Evolutionary conservation across 2,329 filamentous ascomycete genomes (phyloP), one percentile per base, ranked within the genome.

Genomic region (Monilinia laxa): DNA sequence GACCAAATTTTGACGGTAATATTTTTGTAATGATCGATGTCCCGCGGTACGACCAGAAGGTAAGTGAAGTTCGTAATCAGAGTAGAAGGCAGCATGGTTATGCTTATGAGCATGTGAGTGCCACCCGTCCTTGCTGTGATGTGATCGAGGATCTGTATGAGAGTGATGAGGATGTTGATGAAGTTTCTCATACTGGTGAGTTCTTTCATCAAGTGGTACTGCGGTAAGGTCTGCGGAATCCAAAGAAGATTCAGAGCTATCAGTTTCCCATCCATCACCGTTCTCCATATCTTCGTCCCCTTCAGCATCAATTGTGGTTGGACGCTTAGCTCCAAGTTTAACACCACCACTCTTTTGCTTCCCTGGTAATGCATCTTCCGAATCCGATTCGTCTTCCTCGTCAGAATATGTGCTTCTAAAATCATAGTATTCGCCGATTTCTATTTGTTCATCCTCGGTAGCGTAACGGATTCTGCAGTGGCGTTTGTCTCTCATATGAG

Each of bases 381-480:
- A 81, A 4, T 88, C 86, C 7, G 85, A 86, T 1, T 87, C 85
- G 10, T 84, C 82, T 65, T 84, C 91, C 14, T 84, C 87, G 74
- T 98, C 95, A 0, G 93, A 95, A 78, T 99, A 99, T 1, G 95
- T 97, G 79, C 91, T 91, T 71, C 91, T 86, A 84, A 99, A 99
- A 76, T 99, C 95, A 79, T 99, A 99, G 78, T 92, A 97, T 71
- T 98, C 92, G 66, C 95, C 95, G 75, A 99, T 92, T 66, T 96
- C 92, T 40, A 98, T 85, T 80, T 97, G 92, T 75, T 98, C 93
- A 47, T 90, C 89, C 76, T 97, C 92, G 0, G 88, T 90, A 62
- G 89, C 88, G 77, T 94, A 99, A 0, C 92, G 93, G 72, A 99
- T 96, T 85, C 93, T 97, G 84, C 94, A 98, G 79, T 99, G 95